Conservation (phyloP, 2,329 filamentous ascomycete species). For the Fusarium sp. region DNA sequence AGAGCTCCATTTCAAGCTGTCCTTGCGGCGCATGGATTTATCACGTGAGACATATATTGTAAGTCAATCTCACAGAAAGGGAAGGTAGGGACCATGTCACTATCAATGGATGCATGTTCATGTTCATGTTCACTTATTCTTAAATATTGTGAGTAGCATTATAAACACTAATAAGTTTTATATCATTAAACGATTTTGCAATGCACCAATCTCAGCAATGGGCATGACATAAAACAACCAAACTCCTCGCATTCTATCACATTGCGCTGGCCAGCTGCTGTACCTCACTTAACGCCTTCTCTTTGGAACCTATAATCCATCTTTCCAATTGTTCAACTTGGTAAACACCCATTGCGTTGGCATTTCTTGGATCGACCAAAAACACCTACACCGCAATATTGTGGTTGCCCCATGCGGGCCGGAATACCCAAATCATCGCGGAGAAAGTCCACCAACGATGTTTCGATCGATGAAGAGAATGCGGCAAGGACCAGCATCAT, state of each 20-base stretch:
- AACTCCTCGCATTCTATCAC: slow-evolving; percentile 22
- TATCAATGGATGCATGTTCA: neutral
- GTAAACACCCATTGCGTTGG: slow-evolving; percentile 41
- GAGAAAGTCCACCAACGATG: slow-evolving; percentile 66
- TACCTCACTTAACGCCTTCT: slow-evolving; percentile 3
- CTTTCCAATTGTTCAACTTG: slow-evolving; percentile 18
- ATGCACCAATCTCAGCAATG: slow-evolving; percentile 12
- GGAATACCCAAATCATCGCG: slow-evolving; percentile 47
- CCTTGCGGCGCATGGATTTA: neutral
- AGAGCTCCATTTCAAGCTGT: neutral
- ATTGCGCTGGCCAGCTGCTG: neutral
- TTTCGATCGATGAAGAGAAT: slow-evolving; percentile 70
- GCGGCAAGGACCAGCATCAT: slow-evolving; percentile 69
- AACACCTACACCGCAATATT: slow-evolving; percentile 40
- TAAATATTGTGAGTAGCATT: neutral
- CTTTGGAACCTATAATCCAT: neutral
- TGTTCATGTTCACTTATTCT: slow-evolving; percentile 4
- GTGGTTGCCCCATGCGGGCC: slow-evolving; percentile 39
- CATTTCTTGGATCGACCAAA: slow-evolving; percentile 44
- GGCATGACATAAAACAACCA: slow-evolving; percentile 2
- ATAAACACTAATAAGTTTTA: too few relatives aligned
- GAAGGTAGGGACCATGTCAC: neutral
- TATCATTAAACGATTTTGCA: neutral
- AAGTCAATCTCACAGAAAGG: neutral
- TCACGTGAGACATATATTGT: slow-evolving; percentile 35